A percentile compares a stretch with the other conserved stretches of the same genome.
phyloP scores from a whole-genome alignment of 345 rosid genomes.

The Populus pruinosa region DNA sequence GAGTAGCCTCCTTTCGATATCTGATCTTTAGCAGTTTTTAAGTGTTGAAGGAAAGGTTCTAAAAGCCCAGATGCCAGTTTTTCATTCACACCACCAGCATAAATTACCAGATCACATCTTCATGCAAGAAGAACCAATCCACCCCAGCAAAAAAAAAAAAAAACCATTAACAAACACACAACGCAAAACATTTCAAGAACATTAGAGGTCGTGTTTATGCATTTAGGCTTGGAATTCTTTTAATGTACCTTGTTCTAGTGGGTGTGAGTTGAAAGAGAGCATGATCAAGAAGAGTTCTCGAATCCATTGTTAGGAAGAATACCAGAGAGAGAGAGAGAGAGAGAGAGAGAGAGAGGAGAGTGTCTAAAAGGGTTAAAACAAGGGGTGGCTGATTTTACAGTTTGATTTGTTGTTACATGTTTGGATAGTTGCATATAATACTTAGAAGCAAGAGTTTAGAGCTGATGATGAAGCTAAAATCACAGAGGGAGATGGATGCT shows the following conservation, averaged over 20 bases:
- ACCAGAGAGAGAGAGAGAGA: conserved; percentile 14
- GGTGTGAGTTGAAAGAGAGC: conserved; percentile 95
- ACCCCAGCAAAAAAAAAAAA: background rate
- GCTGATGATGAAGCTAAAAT: background rate
- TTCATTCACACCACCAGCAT: conserved; percentile 67
- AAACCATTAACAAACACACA: background rate
- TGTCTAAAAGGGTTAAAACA: background rate
- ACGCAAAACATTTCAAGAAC: background rate
- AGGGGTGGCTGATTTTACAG: background rate
- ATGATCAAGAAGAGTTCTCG: conserved; percentile 72
- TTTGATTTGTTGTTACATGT: background rate
- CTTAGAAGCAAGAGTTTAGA: background rate
- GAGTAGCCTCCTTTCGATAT: conserved; percentile 91
- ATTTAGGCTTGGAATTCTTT: background rate
- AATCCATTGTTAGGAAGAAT: conserved; percentile 52
- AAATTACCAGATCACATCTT: conserved; percentile 91
- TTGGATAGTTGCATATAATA: background rate
- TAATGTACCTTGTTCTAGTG: conserved; percentile 83
- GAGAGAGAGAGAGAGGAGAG: conserved; percentile 14
- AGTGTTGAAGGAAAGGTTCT: conserved; percentile 82
- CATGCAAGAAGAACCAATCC: conserved; percentile 8
- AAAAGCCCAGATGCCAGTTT: conserved; percentile 81
- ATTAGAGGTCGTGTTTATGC: background rate
- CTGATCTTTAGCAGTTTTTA: conserved; percentile 77
- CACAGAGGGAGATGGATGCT: background rate